phyloP scores from a whole-genome alignment of 2,329 filamentous ascomycete genomes.

The Karstenula rhodostoma region DNA sequence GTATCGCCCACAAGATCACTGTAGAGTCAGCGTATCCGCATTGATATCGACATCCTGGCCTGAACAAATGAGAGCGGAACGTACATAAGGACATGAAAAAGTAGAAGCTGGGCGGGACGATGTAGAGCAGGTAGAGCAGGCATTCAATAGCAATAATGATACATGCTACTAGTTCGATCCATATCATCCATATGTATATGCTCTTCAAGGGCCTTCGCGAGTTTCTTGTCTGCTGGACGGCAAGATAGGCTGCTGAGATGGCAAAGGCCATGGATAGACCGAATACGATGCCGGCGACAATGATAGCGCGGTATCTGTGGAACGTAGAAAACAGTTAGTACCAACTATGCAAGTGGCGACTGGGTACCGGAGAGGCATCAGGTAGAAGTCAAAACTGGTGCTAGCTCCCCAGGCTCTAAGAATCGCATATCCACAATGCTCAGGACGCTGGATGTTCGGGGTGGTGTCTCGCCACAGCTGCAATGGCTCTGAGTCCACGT shows the following conservation, averaged over 20 bases:
- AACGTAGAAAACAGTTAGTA: not conserved
- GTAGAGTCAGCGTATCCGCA: not conserved
- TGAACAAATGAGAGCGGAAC: constrained; percentile 4
- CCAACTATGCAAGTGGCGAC: not conserved
- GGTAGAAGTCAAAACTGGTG: not conserved
- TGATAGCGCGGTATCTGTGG: constrained; percentile 26
- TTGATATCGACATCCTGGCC: not conserved
- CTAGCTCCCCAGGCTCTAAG: not conserved
- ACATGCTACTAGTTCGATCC: constrained; percentile 56
- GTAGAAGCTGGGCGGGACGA: constrained; percentile 43
- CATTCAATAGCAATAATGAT: constrained; percentile 52
- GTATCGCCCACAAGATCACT: constrained; percentile 49
- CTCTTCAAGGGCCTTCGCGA: constrained; percentile 38
- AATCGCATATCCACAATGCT: not conserved
- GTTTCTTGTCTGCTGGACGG: constrained; percentile 32
- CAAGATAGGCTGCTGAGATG: constrained; percentile 40
- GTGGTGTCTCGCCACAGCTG: not conserved
- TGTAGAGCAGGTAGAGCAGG: constrained; percentile 39
- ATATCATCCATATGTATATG: constrained; percentile 58
- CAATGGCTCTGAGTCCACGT: not conserved
- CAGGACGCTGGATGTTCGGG: not conserved
- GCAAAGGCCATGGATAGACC: constrained; percentile 31
- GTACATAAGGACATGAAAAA: constrained; percentile 41
- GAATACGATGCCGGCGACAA: constrained; percentile 30
- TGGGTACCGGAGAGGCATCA: not conserved